Base-by-base conservation (phyloP, 805 yeast genomes). In the Ogataea polymorpha region DNA sequence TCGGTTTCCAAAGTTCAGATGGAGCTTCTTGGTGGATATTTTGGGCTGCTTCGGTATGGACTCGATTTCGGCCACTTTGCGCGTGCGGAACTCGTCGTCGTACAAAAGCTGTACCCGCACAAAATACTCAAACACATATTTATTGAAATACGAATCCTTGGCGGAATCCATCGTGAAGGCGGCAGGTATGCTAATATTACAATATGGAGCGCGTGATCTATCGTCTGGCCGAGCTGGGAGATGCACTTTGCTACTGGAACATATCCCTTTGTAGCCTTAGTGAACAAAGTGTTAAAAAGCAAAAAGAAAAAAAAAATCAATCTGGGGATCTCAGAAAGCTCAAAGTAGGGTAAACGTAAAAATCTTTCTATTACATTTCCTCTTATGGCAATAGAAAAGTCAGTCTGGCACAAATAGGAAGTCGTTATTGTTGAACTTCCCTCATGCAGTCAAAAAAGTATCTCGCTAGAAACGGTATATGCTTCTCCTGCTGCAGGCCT, bases 361-460 rank as follows among this genome's bases (percentile, higher is more conserved):
- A 26, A 14, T 25, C 12, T 21, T 39, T 39, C 37, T 23, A 28
- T 28, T 9, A 32, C 25, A 28, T 33, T 39, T 39, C 42, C 37
- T 32, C 3, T 28, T 35, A 16, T 9, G 37, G 42, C 23, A 28
- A 16, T 35, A 18, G 24, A 6, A 24, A 21, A 27, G 25, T 16
- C 27, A 17, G 25, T 13, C 23, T 4, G 7, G 30, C 21, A 34
- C 15, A 13, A 16, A 15, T 20, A n/a, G 23, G 17, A 18, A 15
- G 17, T 27, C 20, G 24, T 15, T 21, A 32, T 38, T 32, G 36
- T 38, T 28, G 11, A 31, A 4, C 65, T 41, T 65, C 68, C 67
- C 23, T 81, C 55, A 52, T 79, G 86, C 13, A 70, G 27, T 31
- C 14, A 31, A 28, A 14, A 15, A 15, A 17, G 32, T n/a, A 15